Evolutionary conservation across 2,329 filamentous ascomycete species (phyloP), one percentile per base, ranked within the genome.

Genomic region (Pestalotiopsis sp.): DNA sequence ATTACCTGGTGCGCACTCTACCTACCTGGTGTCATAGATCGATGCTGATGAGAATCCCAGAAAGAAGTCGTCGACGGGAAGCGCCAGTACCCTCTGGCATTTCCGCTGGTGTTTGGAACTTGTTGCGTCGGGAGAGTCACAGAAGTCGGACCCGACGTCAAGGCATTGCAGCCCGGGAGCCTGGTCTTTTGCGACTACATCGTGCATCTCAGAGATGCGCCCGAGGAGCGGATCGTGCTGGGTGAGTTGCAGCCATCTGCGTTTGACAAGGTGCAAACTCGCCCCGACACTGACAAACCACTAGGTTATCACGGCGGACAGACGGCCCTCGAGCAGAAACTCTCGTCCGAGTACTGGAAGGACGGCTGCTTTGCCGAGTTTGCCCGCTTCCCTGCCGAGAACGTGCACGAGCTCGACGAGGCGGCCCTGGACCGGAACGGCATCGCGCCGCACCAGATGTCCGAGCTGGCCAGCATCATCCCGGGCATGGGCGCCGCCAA

Each of bases 311-410:
- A 62, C 59, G 59, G 59, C 14, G 59, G 59, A 14, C 38, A 38
- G 14, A 62, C 59, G 22, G 24, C 59, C 17, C 24, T 22, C 30
- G 59, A 62, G 59, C 59, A 35, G 10, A 62, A 40, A 30, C 13
- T 62, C 35, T 62, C 59, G n/a, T 62, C 59, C 24, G 59, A 38
- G 26, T 38, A 44, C 30, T 62, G 59, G 59, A 35, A 39, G 22
- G 59, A 62, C n/a, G 59, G 59, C 24, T 62, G 59, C 59, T 62
- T 62, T 20, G 59, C 59, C 59, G 59, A 62, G n/a, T 62, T 40
- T 9, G 59, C 59, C 14, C 26, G 30, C 35, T 62, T 62, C 59
- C 59, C 59, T 9, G 30, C 59, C n/a, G 59, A 62, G 59, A 62
- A 62, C 9, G 59, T 62, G n/a, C 59, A 62, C 59, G 30, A 35